Evolutionary conservation across 805 yeast species (phyloP).

Genomic region (Ogataea sp.): DNA sequence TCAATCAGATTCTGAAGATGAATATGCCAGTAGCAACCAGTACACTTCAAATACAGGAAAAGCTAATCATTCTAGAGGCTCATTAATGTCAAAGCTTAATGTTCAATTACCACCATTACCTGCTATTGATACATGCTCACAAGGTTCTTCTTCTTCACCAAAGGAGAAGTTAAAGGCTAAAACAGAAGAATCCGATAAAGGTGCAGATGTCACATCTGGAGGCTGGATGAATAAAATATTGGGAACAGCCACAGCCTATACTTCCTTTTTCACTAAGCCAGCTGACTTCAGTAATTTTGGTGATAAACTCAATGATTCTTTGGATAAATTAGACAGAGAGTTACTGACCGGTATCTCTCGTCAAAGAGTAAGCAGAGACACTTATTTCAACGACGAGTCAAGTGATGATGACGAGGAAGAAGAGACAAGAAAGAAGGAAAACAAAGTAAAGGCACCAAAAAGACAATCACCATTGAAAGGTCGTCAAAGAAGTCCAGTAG

Average conservation of each 20-base stretch:
- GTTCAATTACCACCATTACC: constrained; percentile 10
- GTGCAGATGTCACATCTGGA: constrained; percentile 1
- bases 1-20: background rate
- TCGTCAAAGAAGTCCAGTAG: background rate
- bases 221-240: constrained; percentile 13
- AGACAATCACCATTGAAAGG: background rate
- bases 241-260: constrained; percentile 8
- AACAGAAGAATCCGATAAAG: background rate
- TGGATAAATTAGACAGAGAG: constrained; percentile 12
- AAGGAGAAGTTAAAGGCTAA: too few relatives aligned
- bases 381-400: constrained; percentile 10
- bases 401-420: constrained; percentile 18
- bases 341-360: constrained; percentile 18
- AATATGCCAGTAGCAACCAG: too few relatives aligned
- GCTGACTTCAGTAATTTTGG: background rate
- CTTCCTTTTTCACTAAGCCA: constrained; percentile 12
- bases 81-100: background rate
- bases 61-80: background rate
- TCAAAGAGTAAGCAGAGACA: constrained; percentile 7
- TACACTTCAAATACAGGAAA: too few relatives aligned
- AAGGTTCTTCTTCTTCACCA: background rate
- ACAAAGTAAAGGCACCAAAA: background rate
- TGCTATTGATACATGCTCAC: constrained; percentile 2
- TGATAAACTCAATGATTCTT: constrained; percentile 6
- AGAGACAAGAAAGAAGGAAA: background rate